Evolutionary conservation across 441 rosid species (phyloP).

Genomic region (Eutrema salsugineum): DNA sequence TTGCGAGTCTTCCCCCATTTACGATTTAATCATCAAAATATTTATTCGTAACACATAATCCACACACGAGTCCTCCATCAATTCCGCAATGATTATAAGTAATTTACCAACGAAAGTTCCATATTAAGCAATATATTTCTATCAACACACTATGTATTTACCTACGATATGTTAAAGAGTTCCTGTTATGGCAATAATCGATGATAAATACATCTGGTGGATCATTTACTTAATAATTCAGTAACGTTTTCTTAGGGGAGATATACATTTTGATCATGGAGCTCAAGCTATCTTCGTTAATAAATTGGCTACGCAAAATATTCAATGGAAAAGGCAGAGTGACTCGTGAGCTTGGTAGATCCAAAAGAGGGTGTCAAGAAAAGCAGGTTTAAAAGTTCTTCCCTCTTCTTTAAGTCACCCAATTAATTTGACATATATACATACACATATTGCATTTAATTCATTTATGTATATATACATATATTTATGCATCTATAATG

Average conservation of each 20-base stretch:
- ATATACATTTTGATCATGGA: background rate
- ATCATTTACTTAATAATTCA: slow-evolving; percentile 3
- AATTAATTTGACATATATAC: slow-evolving; percentile 29
- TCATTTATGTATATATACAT: slow-evolving; percentile 17
- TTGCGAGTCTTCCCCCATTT: background rate
- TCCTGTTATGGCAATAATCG: background rate
- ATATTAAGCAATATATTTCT: background rate
- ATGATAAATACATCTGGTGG: background rate
- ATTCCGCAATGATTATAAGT: background rate
- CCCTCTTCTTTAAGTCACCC: slow-evolving; percentile 36
- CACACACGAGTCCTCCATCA: background rate
- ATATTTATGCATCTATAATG: slow-evolving; percentile 22
- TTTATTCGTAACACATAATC: background rate
- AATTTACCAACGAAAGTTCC: slow-evolving; percentile 15
- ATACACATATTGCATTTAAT: slow-evolving; percentile 22
- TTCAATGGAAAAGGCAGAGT: slow-evolving; percentile 24
- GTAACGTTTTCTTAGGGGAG: slow-evolving; percentile 8
- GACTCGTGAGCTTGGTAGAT: slow-evolving; percentile 35
- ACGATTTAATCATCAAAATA: background rate
- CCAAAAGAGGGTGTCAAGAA: slow-evolving; percentile 29
- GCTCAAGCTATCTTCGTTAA: slow-evolving; percentile 6
- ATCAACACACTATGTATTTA: background rate
- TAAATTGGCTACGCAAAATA: slow-evolving; percentile 10
- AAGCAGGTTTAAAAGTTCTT: slow-evolving; percentile 26
- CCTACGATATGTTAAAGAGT: background rate